Evolutionary conservation across 495 filamentous ascomycete genomes (phyloP).

Genomic region (Lindgomyces ingoldianus): DNA sequence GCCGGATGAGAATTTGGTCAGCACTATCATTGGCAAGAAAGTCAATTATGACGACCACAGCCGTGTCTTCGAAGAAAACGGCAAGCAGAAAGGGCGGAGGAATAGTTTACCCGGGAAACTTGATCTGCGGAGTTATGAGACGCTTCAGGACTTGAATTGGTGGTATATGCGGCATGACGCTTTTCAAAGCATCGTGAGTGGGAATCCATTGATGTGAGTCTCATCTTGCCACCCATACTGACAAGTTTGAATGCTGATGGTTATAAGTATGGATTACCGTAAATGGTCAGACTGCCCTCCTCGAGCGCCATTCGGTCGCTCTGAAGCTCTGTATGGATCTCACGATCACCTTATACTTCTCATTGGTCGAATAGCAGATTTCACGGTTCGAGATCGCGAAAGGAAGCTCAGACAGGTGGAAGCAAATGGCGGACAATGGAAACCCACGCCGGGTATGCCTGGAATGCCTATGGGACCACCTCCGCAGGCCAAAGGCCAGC

Average conservation of each 20-base stretch:
- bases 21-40: slow-evolving; percentile 41
- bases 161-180: slow-evolving; percentile 94
- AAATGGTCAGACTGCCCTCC: slow-evolving; percentile 84
- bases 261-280: slow-evolving; percentile 69
- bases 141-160: slow-evolving; percentile 89
- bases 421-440: slow-evolving; percentile 59
- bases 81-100: slow-evolving; percentile 1
- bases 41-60: slow-evolving; percentile 44
- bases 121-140: slow-evolving; percentile 60
- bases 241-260: background rate
- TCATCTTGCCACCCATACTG: background rate
- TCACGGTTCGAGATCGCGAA: slow-evolving; percentile 72
- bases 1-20: slow-evolving; percentile 44
- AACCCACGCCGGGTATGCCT: slow-evolving; percentile 54
- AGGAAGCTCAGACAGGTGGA: slow-evolving; percentile 69
- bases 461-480: slow-evolving; percentile 34
- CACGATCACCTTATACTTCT: slow-evolving; percentile 84
- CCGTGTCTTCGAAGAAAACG: slow-evolving; percentile 22
- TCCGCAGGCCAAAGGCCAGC: slow-evolving; percentile 25
- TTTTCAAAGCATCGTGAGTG: slow-evolving; percentile 87
- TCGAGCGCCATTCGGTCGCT: slow-evolving; percentile 71
- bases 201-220: slow-evolving; percentile 78
- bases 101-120: slow-evolving; percentile 17
- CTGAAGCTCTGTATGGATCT: slow-evolving; percentile 82
- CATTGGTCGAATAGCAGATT: slow-evolving; percentile 78